These are phyloP conservation scores for Aschersonia sp. DNA, from an alignment of 2,329 filamentous ascomycete species.

Conservation along the genomic window DNA sequence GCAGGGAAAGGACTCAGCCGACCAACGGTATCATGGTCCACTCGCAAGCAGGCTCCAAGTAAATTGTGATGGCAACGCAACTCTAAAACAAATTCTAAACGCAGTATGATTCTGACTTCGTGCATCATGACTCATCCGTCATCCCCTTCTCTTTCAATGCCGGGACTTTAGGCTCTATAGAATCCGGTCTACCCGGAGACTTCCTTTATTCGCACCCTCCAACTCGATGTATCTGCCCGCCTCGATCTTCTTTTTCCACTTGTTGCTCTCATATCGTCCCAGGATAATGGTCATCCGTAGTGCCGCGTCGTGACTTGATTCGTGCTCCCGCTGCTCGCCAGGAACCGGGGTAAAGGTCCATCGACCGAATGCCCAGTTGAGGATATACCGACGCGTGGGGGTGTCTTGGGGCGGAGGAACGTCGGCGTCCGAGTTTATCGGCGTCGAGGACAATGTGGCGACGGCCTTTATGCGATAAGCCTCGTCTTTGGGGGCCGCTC, in stretches of 20 bases:
- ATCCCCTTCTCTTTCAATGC: too few species aligned
- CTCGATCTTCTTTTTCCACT: constrained; percentile 64
- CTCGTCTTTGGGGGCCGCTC: constrained; percentile 74
- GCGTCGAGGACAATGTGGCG: constrained; percentile 29
- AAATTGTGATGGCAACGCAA: too few species aligned
- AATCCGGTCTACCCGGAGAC: constrained; percentile 37
- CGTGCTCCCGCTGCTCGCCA: constrained; percentile 29
- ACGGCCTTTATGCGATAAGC: constrained; percentile 86
- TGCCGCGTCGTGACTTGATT: constrained; percentile 37
- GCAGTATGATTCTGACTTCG: too few species aligned
- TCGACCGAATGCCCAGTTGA: constrained; percentile 95
- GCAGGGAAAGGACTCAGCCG: too few species aligned
- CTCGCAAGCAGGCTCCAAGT: too few species aligned
- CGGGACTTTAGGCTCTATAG: constrained; percentile 14
- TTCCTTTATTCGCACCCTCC: constrained; percentile 27
- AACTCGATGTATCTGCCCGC: constrained; percentile 36
- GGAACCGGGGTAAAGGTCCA: constrained; percentile 69
- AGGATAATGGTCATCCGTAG: constrained; percentile 65
- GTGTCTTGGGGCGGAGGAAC: constrained; percentile 17
- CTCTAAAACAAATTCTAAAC: too few species aligned
- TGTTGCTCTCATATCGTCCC: constrained; percentile 56
- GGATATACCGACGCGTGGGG: constrained; percentile 51
- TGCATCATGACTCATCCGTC: too few species aligned
- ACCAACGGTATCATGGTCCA: too few species aligned
- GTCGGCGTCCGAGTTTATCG: constrained; percentile 37